A percentile compares a stretch with the other conserved stretches of the same genome.
Conservation (phyloP, 129 eudicot genomes). For the Pittosporum tobira region DNA sequence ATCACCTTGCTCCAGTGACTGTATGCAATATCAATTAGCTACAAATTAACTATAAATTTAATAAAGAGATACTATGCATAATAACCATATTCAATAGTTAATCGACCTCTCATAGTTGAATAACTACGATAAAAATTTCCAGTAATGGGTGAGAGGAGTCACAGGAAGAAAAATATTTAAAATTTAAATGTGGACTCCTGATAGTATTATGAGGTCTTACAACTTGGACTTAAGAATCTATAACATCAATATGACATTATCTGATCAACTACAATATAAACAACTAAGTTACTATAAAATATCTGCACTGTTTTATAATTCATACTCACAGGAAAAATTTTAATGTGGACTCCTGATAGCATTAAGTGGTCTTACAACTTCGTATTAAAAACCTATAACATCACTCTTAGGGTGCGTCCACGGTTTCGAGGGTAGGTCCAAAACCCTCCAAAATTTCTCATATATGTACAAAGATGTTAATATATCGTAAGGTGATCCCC, state of each 20-base stretch:
- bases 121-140: not conserved
- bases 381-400: too few relatives aligned
- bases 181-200: too few relatives aligned
- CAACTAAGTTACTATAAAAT: not conserved
- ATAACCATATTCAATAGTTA: not conserved
- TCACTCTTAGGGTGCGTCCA: too few relatives aligned
- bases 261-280: too few relatives aligned
- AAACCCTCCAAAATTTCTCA: too few relatives aligned
- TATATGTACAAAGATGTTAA: too few relatives aligned
- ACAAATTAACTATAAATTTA: not conserved
- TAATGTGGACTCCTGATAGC: too few relatives aligned
- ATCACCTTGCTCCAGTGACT: conserved; percentile 92
- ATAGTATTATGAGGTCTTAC: not conserved
- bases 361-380: not conserved
- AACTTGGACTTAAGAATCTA: not conserved
- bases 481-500: too few relatives aligned
- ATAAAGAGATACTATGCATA: not conserved
- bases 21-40: conserved; percentile 18
- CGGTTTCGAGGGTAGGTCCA: too few relatives aligned
- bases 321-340: not conserved
- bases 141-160: not conserved
- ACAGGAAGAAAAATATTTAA: too few relatives aligned
- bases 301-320: conserved; percentile 6
- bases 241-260: too few relatives aligned
- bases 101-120: not conserved